Conservation (phyloP, 192 early-diverging fungal species). For the Gryganskiella cystojenkinii region DNA sequence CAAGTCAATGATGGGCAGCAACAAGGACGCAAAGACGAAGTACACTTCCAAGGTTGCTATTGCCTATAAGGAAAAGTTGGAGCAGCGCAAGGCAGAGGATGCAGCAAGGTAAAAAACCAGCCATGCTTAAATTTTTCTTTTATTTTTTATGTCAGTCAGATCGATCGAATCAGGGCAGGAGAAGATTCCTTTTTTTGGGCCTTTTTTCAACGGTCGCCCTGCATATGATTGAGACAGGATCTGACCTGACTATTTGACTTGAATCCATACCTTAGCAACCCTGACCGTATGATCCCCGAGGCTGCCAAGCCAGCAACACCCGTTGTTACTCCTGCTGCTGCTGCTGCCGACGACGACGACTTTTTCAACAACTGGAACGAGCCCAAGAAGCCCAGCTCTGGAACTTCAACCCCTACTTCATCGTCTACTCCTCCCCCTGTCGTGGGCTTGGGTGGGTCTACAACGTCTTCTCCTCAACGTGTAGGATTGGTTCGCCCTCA, state of each 20-base stretch:
- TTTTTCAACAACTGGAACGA: constrained; percentile 76
- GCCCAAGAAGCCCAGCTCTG: constrained; percentile 45
- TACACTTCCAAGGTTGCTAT: constrained; percentile 80
- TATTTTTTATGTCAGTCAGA: neutral
- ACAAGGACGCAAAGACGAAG: constrained; percentile 82
- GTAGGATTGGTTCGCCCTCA: constrained; percentile 45
- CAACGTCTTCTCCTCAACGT: constrained; percentile 48
- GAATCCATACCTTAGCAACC: constrained; percentile 20
- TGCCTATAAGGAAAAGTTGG: constrained; percentile 86
- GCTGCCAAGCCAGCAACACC: constrained; percentile 32
- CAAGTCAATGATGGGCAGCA: constrained; percentile 68
- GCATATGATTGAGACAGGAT: neutral
- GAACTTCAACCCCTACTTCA: constrained; percentile 47
- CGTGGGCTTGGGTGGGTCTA: constrained; percentile 16
- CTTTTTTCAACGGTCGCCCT: constrained; percentile 10
- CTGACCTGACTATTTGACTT: neutral
- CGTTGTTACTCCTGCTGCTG: constrained; percentile 9
- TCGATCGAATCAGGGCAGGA: constrained; percentile 1
- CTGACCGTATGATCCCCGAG: constrained; percentile 38
- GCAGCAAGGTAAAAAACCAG: constrained; percentile 37
- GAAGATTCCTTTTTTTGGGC: constrained; percentile 11
- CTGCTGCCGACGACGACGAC: constrained; percentile 59
- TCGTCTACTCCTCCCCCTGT: constrained; percentile 38
- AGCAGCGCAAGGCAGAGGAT: constrained; percentile 79
- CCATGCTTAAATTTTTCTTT: too few relatives aligned